Base-by-base conservation (phyloP, 2,329 filamentous ascomycete species). In the Microcera coccophila region DNA sequence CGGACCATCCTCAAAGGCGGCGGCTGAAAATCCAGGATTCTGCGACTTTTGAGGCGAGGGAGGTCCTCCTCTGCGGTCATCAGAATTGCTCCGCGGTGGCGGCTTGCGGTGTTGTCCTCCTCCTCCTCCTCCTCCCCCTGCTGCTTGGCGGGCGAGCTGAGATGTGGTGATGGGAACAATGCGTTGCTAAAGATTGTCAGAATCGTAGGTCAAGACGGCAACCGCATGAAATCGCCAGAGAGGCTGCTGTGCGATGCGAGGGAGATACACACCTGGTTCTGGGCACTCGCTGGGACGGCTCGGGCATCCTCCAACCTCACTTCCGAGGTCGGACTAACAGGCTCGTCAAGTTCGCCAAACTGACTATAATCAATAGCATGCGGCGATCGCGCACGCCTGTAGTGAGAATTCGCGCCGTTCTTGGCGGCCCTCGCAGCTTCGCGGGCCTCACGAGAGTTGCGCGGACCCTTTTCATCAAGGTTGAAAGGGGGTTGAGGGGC, bases 201-300 rank as follows among this genome's bases (percentile, higher is more conserved):
- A 1, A 20, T 14, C 34, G 49, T 58, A 38, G 52, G 46, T 16
- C 3, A 14, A 5, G 21, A 12, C n/a, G 46, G 49, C 45, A 53
- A 18, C 20, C 7, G 22, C 22, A 38, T 16, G 22, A 26, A 15
- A n/a, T 5, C 28, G 26, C 11, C 16, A 21, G 33, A 29, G 17
- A 16, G 11, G 7, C 22, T n/a, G 17, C 7, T n/a, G n/a, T n/a
- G n/a, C 20, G 22, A 24, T 8, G 3, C 16, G 14, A 15, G 15
- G 20, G 20, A 35, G 5, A 16, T 37, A 45, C 49, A 37, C 18
- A 59, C 57, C 53, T 58, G 52, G 44, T 53, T 55, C 20, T 58
- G 52, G 50, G 57, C 55, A 36, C 58, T 54, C 46, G 57, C 57
- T 10, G 59, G 45, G 44, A 59, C 57, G 46, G 57, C 57, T n/a